Conservation (phyloP, 495 filamentous ascomycete species). For the Daldinia childiae region DNA sequence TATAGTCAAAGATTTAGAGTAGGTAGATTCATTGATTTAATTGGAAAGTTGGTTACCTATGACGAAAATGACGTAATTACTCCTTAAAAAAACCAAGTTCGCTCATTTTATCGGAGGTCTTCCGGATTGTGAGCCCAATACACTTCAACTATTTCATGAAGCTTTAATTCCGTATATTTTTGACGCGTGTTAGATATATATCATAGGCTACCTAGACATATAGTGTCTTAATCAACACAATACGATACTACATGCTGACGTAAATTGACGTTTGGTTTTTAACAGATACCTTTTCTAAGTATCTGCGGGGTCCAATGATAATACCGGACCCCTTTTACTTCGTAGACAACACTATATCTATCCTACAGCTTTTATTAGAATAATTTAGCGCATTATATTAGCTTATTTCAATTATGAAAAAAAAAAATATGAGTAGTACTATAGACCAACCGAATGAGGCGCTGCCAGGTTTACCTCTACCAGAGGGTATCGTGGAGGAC, state of each 20-base stretch:
- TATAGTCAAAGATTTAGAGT: not conserved
- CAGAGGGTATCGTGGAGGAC: conserved; percentile 59
- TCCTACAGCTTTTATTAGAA: not conserved
- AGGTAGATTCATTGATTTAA: not conserved
- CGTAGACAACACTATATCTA: not conserved
- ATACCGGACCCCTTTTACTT: not conserved
- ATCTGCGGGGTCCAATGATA: not conserved
- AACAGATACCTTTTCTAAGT: not conserved
- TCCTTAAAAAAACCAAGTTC: not conserved
- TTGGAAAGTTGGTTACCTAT: conserved; percentile 25
- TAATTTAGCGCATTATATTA: not conserved
- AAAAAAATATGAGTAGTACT: conserved; percentile 14
- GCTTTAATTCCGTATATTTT: not conserved
- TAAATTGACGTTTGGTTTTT: not conserved
- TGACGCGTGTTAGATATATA: not conserved
- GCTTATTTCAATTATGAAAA: not conserved
- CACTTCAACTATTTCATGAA: not conserved
- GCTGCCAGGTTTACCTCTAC: conserved; percentile 62
- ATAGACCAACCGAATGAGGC: conserved; percentile 9
- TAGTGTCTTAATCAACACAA: not conserved
- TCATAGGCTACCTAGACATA: not conserved
- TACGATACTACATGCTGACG: not conserved
- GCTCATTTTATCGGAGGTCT: not conserved
- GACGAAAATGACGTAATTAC: conserved; percentile 36
- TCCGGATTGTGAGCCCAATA: not conserved